Evolutionary conservation across 805 yeast genomes (phyloP), one percentile per base, ranked within the genome.

Genomic region (Cyberlindnera galapagoensis): DNA sequence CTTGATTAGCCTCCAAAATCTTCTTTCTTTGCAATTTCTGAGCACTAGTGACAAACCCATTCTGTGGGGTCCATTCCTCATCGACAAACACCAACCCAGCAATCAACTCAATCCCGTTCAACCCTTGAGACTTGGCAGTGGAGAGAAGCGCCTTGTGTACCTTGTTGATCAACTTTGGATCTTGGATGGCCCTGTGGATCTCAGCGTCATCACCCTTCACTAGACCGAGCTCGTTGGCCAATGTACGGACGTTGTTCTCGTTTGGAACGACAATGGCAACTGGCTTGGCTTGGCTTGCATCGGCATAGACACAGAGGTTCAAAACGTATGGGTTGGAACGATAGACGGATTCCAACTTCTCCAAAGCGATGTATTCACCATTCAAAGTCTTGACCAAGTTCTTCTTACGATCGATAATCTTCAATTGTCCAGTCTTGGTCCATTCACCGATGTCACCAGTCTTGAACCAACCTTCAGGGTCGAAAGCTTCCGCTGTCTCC

Each of bases 381-480:
- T 92, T 90, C 51, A 74, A 69, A 13, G 98, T 92, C 71, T 92
- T 92, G 49, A 92, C 94, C 60, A 92, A 70, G 59, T 92, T 92
- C 77, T 92, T 92, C 69, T 76, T 84, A 57, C 98, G 82, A 64
- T 92, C 98, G 57, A 92, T 83, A 40, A 92, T 67, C 54, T 71
- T 76, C 53, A 92, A 68, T 36, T 76, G 79, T 44, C 97, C 97
- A 43, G 67, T 70, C 18, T 75, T 39, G 26, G 88, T 71, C 94
- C 96, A 86, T 66, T 85, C 87, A 54, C 90, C 96, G 60, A 92
- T 86, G 59, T 92, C 98, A 60, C 98, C 98, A 21, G 97, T 92
- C 56, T 67, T 71, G 68, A 92, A 92, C 97, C 97, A 92, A 48
- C 83, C 88, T 39, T 80, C 82, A 33, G 76, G 69, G 28, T 70